Percentiles rank a stretch among this genome's conserved stretches.
Evolutionary conservation across 768 basidiomycete species (phyloP).

Genomic region (Kondoa malvinella): DNA sequence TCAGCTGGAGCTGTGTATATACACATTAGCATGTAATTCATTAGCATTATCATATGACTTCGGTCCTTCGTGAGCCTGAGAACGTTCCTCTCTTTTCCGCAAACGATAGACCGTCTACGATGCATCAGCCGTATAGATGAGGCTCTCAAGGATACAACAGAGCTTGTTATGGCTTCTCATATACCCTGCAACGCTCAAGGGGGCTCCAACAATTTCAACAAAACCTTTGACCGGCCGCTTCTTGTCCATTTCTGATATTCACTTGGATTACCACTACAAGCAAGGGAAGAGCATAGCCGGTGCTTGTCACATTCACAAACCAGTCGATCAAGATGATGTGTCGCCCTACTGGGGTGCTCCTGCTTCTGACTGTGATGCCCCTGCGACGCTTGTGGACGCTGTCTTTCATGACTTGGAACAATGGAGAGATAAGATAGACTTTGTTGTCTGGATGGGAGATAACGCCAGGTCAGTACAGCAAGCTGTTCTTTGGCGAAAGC

Average conservation of each 20-base stretch:
- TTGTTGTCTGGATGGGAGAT: slow-evolving; percentile 56
- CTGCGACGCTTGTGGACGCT: slow-evolving; percentile 56
- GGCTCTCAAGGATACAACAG: too few species aligned
- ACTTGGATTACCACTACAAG: slow-evolving; percentile 56
- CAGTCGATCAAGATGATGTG: slow-evolving; percentile 27
- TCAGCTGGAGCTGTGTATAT: too few species aligned
- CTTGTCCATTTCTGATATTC: slow-evolving; percentile 67
- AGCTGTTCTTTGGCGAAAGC: too few species aligned
- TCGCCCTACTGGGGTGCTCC: slow-evolving; percentile 53
- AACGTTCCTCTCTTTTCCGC: too few species aligned
- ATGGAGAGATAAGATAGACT: slow-evolving; percentile 72
- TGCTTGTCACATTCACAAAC: slow-evolving; percentile 45
- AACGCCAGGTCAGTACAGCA: slow-evolving; percentile 34
- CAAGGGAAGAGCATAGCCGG: slow-evolving; percentile 41
- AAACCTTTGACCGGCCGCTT: slow-evolving; percentile 41
- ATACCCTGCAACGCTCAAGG: not conserved
- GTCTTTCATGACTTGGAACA: slow-evolving; percentile 66
- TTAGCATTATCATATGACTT: too few species aligned
- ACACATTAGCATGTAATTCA: too few species aligned
- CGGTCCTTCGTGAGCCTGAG: too few species aligned
- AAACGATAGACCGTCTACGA: too few species aligned
- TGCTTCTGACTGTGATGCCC: slow-evolving; percentile 67
- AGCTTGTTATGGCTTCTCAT: too few species aligned
- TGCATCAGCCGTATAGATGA: too few species aligned
- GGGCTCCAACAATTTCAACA: not conserved